These are phyloP conservation scores for Biscogniauxia mediterranea DNA, from an alignment of 2,329 filamentous ascomycete genomes.

Conservation along the genomic window DNA sequence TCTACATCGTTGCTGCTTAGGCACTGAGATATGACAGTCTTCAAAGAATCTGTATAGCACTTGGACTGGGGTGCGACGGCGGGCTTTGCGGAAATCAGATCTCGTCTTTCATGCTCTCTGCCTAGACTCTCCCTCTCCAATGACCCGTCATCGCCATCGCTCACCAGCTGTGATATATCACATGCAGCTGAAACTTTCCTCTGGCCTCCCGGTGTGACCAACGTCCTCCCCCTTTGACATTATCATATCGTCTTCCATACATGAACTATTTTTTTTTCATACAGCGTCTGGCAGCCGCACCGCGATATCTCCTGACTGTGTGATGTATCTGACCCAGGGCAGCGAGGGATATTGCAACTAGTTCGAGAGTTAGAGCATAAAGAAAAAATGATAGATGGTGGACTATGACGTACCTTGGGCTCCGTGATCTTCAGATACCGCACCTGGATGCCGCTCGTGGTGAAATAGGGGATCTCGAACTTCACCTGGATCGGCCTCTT, in stretches of 20 bases:
- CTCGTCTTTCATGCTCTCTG: constrained; percentile 16
- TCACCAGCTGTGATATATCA: constrained; percentile 23
- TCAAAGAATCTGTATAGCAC: not conserved
- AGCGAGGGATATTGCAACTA: constrained; percentile 97
- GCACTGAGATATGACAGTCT: not conserved
- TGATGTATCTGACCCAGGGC: constrained; percentile 98
- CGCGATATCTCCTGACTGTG: constrained; percentile 94
- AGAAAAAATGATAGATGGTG: not conserved
- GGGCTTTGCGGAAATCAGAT: constrained; percentile 8
- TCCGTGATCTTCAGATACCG: constrained; percentile 99
- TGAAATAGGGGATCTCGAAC: constrained; percentile 99
- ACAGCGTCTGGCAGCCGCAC: constrained; percentile 90
- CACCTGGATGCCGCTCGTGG: constrained; percentile 98
- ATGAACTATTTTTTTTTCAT: constrained; percentile 34
- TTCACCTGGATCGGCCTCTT: constrained; percentile 98
- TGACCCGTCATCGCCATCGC: constrained; percentile 4
- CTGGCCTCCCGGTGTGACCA: constrained; percentile 17
- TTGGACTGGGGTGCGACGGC: not conserved
- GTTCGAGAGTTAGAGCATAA: constrained; percentile 9
- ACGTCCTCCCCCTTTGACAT: constrained; percentile 15
- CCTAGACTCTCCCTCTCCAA: constrained; percentile 3
- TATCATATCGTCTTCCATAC: constrained; percentile 21
- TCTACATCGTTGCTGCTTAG: not conserved
- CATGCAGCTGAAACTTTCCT: constrained; percentile 22
- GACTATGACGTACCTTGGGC: constrained; percentile 72